These are phyloP conservation scores for Sporothrix dimorphospora DNA, from an alignment of 2,329 filamentous ascomycete species.

Conservation along the genomic window DNA sequence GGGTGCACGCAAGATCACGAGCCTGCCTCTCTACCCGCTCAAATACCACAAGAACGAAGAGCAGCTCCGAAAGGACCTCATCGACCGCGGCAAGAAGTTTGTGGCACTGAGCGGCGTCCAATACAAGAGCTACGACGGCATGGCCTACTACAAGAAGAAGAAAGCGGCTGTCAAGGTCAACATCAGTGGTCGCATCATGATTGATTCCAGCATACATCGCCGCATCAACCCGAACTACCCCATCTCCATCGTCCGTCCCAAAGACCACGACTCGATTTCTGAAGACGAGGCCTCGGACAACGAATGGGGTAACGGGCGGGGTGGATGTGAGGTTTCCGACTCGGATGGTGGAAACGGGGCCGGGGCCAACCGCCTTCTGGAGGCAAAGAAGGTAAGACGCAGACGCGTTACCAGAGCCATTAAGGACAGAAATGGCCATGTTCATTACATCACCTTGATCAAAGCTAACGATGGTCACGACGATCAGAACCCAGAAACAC, in stretches of 20 bases:
- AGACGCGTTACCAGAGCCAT: constrained; percentile 58
- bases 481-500: constrained; percentile 48
- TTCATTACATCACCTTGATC: constrained; percentile 33
- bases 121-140: constrained; percentile 79
- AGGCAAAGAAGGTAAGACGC: constrained; percentile 43
- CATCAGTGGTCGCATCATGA: constrained; percentile 85
- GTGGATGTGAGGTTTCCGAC: constrained; percentile 41
- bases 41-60: constrained; percentile 76
- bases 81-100: constrained; percentile 84
- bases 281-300: constrained; percentile 53
- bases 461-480: constrained; percentile 38
- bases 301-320: constrained; percentile 37
- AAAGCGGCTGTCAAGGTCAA: constrained; percentile 76
- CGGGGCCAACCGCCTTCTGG: constrained; percentile 44
- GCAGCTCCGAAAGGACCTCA: constrained; percentile 65
- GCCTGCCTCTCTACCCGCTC: constrained; percentile 74
- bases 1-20: constrained; percentile 80
- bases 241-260: constrained; percentile 72
- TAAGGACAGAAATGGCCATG: constrained; percentile 48
- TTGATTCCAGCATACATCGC: constrained; percentile 80
- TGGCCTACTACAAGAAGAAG: constrained; percentile 84
- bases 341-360: constrained; percentile 41
- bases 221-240: constrained; percentile 86
- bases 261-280: constrained; percentile 65
- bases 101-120: constrained; percentile 79